A percentile compares a stretch with the other conserved stretches of the same genome.
Evolutionary conservation across 1,284 basidiomycete genomes (phyloP).

Genomic region (Dichomitus squalens): DNA sequence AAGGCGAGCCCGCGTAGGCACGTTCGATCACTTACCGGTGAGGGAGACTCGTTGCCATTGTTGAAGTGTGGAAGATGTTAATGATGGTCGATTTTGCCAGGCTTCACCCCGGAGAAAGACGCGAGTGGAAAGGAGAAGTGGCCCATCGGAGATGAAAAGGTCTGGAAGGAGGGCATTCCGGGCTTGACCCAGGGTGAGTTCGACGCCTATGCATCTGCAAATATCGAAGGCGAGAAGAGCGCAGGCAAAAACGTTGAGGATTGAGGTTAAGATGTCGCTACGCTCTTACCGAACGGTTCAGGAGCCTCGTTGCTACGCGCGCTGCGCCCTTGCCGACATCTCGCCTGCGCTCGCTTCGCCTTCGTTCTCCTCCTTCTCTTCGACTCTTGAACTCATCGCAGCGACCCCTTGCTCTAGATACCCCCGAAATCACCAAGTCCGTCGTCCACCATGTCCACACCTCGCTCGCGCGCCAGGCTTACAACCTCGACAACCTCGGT

Average conservation of each 20-base stretch:
- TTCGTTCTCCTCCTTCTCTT: neutral
- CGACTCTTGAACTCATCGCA: neutral
- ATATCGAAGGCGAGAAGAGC: neutral
- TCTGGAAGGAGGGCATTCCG: conserved; percentile 74
- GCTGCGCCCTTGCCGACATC: neutral
- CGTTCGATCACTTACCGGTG: conserved; percentile 75
- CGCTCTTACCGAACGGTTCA: conserved; percentile 12
- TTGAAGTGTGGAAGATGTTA: neutral
- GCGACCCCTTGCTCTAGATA: conserved; percentile 41
- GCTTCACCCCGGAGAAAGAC: conserved; percentile 76
- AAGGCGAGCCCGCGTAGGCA: conserved; percentile 50
- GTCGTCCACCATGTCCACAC: conserved; percentile 87
- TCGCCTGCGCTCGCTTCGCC: conserved; percentile 8
- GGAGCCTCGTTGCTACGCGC: conserved; percentile 15
- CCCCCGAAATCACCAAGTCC: conserved; percentile 72
- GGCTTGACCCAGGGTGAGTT: conserved; percentile 57
- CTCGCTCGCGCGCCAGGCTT: conserved; percentile 84
- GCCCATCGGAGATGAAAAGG: conserved; percentile 81
- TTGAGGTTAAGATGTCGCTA: neutral
- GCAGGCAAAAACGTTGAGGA: neutral
- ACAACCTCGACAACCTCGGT: conserved; percentile 83
- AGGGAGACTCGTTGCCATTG: conserved; percentile 11
- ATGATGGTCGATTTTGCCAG: conserved; percentile 38
- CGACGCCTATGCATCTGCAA: neutral
- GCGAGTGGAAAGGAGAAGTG: conserved; percentile 78